Conservation (phyloP, 2,329 filamentous ascomycete species). For the Neopestalotiopsis clavispora region DNA sequence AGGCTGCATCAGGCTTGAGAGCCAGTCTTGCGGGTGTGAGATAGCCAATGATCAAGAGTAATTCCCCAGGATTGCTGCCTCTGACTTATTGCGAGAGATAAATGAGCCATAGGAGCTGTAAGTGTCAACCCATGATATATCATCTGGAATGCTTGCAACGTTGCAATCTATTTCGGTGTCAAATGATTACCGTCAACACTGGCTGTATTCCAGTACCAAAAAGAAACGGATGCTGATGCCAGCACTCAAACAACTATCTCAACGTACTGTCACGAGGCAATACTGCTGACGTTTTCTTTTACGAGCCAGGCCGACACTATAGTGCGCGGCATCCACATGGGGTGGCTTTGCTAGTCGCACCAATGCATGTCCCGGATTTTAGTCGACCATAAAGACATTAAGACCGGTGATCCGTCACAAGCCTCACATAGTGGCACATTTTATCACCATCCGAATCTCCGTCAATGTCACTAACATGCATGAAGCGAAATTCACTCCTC, state of each 20-base stretch:
- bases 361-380: slow-evolving; percentile 10
- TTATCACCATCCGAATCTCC: slow-evolving; percentile 1
- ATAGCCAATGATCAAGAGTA: too few species aligned
- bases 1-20: too few species aligned
- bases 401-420: background rate
- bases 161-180: too few species aligned
- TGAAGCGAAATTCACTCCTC: background rate
- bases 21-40: too few species aligned
- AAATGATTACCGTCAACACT: too few species aligned
- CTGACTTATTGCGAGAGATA: too few species aligned
- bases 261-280: background rate
- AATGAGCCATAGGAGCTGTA: too few species aligned
- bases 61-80: too few species aligned
- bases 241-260: background rate
- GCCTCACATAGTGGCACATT: background rate
- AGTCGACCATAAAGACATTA: background rate
- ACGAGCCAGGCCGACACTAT: background rate
- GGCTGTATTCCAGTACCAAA: too few species aligned
- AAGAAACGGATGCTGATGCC: background rate
- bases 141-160: too few species aligned
- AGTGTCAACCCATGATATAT: too few species aligned
- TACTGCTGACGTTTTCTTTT: background rate
- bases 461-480: background rate
- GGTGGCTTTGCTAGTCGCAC: background rate
- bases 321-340: background rate